Base-by-base conservation (phyloP, 2,329 filamentous ascomycete species). In the Leptographium radiaticola region DNA sequence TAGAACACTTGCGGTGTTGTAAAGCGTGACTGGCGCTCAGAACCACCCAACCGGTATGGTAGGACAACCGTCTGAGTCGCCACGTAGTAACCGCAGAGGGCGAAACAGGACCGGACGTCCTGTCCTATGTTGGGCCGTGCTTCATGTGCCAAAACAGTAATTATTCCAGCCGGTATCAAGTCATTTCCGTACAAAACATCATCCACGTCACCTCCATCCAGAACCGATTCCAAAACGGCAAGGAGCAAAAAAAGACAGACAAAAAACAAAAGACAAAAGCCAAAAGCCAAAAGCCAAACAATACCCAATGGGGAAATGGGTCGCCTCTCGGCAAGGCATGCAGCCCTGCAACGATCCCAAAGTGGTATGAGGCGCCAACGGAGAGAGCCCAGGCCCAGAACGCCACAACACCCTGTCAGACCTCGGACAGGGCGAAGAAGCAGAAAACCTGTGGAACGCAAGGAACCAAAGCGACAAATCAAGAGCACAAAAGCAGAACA, bases 401-500 rank as follows among this genome's bases (percentile, higher is more conserved):
- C 54, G 52, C 56, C 56, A 54, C 42, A 57, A 57, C 54, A 52
- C 56, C 56, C 49, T 53, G 53, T 49, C 51, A 18, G 49, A 34
- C 51, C 33, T 39, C 49, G 38, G 44, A 45, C 13, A 52, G 16
- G 6, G 16, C 34, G 31, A n/a, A 49, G 4, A 49, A 10, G 47
- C 2, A 7, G n/a, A 9, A 46, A 25, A 25, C 25, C 25, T 2
- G 25, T 25, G 3, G 25, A 25, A 25, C 25, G 25, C 25, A 25
- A 25, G 25, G 25, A 5, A 5, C 25, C 2, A 25, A 25, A 25
- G 5, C 25, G 25, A 25, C 5, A 25, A 25, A 25, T 5, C 25
- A 25, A 5, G 3, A 5, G 25, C 11, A 45, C 46, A 8, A 38
- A 20, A 11, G 18, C 13, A 8, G 8, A 20, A 50, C 33, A 51